Evolutionary conservation across 2,329 filamentous ascomycete species (phyloP), one percentile per base, ranked within the genome.

Genomic region (Talaromyces sp.): DNA sequence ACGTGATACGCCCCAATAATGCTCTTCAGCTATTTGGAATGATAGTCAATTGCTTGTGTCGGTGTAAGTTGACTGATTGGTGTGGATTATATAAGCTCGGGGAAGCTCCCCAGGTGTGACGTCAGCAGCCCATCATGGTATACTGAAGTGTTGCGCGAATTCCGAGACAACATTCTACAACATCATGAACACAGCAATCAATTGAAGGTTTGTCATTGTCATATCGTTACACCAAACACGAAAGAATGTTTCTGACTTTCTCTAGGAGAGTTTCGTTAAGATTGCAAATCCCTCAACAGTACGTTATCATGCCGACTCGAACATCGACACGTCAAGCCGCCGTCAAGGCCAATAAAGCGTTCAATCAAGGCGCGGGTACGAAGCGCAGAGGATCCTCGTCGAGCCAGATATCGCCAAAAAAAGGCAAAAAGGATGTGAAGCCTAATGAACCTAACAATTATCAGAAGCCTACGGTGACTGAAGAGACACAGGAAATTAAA

Each of bases 281-380:
- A 45, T 56, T 57, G 7, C 50, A 41, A 5, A 62, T 66, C 35
- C 33, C 39, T n/a, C 60, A 45, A 31, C 56, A 49, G 17, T 62
- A 59, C 45, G 25, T 61, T 62, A 37, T 47, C 71, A 60, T 71
- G 61, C 63, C 71, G 13, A 72, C 73, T 52, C 70, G 78, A 67
- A 76, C 77, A 50, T 82, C 80, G 5, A 74, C 78, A 17, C 78
- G 80, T 37, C 73, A 79, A 66, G 79, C 79, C 5, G 79, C 79
- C 9, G 74, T 75, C 58, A 80, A 80, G 69, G 79, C 79, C 37
- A 80, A 80, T 63, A 73, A 80, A 67, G 77, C 79, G 31, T 76
- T 78, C 65, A 66, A 73, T 56, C 71, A 70, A 66, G 73, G 71
- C 54, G 77, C 74, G 27, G 73, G 74, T n/a, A 69, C 71, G 13